These are phyloP conservation scores for Hypericum perforatum DNA, from an alignment of 345 rosid species.

Conservation along the genomic window DNA sequence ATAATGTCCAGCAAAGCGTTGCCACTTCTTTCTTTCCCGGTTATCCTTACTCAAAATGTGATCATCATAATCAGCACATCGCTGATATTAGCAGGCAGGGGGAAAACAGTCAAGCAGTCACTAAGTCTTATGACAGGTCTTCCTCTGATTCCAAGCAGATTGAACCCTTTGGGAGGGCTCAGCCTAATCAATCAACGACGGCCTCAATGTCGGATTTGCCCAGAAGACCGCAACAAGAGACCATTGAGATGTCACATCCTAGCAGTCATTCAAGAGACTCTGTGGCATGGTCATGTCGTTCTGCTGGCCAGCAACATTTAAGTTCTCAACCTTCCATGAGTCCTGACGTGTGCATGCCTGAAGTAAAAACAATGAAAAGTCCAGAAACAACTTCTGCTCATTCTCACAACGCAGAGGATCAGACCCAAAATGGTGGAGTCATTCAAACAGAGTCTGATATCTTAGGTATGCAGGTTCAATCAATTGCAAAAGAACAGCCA, in stretches of 20 bases:
- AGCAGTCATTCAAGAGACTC: conserved; percentile 19
- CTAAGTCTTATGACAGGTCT: conserved; percentile 29
- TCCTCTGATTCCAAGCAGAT: conserved; percentile 27
- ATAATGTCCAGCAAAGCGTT: conserved; percentile 20
- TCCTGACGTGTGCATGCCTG: conserved; percentile 24
- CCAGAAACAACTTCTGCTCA: conserved; percentile 30
- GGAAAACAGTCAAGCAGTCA: conserved; percentile 24
- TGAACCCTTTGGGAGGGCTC: conserved; percentile 35
- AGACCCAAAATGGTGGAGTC: conserved; percentile 28
- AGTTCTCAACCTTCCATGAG: conserved; percentile 29
- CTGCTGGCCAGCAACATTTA: too few species aligned
- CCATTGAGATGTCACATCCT: conserved; percentile 23
- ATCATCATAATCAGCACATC: conserved; percentile 32
- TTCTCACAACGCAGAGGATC: conserved; percentile 28
- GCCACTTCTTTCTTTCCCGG: conserved; percentile 27
- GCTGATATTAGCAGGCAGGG: conserved; percentile 24
- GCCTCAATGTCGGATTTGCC: conserved; percentile 16
- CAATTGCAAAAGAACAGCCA: conserved; percentile 29
- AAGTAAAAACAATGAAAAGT: too few species aligned
- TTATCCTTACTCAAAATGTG: conserved; percentile 38
- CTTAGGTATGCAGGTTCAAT: conserved; percentile 23
- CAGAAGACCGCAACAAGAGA: conserved; percentile 16
- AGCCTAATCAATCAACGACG: conserved; percentile 30
- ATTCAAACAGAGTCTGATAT: conserved; percentile 25
- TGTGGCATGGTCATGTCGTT: too few species aligned